Evolutionary conservation across 805 yeast species (phyloP).

Genomic region (Saturnispora saitoi): DNA sequence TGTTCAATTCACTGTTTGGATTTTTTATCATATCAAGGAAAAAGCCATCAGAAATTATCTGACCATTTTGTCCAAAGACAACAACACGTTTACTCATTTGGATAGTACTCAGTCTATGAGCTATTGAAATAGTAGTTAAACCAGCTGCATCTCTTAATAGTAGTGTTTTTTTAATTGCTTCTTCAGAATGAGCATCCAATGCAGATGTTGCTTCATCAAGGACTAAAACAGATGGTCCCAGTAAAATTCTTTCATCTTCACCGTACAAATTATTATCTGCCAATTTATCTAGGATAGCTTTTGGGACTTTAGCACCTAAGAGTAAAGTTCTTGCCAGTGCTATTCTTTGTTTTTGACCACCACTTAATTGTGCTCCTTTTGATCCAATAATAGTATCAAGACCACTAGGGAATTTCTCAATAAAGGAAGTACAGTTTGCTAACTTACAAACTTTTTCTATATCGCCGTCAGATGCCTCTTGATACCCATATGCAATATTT

Average conservation of each 20-base stretch:
- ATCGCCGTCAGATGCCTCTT: slow-evolving; percentile 52
- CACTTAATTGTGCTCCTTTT: slow-evolving; percentile 80
- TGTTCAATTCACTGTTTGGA: slow-evolving; percentile 37
- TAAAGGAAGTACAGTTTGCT: slow-evolving; percentile 68
- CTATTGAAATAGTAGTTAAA: slow-evolving; percentile 77
- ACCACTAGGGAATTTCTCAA: slow-evolving; percentile 70
- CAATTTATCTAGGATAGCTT: slow-evolving; percentile 5
- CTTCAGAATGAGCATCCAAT: slow-evolving; percentile 80
- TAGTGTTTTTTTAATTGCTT: slow-evolving; percentile 71
- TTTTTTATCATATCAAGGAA: slow-evolving; percentile 44
- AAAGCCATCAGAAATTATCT: slow-evolving; percentile 63
- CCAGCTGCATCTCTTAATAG: slow-evolving; percentile 44
- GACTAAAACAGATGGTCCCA: slow-evolving; percentile 67
- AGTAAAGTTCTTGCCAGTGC: slow-evolving; percentile 85
- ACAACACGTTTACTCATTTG: slow-evolving; percentile 72
- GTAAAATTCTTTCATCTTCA: slow-evolving; percentile 19
- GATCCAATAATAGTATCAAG: slow-evolving; percentile 80
- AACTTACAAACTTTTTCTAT: slow-evolving; percentile 50
- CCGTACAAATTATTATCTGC: slow-evolving; percentile 15
- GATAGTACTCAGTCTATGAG: slow-evolving; percentile 85
- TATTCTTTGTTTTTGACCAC: slow-evolving; percentile 91
- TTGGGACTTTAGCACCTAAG: slow-evolving; percentile 29
- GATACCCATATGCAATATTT: slow-evolving; percentile 69
- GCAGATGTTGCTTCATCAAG: slow-evolving; percentile 96
- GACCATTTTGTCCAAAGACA: slow-evolving; percentile 62